Evolutionary conservation across 169 alveolate genomes (phyloP), one percentile per base, ranked within the genome.

Genomic region (Babesia bovis): DNA sequence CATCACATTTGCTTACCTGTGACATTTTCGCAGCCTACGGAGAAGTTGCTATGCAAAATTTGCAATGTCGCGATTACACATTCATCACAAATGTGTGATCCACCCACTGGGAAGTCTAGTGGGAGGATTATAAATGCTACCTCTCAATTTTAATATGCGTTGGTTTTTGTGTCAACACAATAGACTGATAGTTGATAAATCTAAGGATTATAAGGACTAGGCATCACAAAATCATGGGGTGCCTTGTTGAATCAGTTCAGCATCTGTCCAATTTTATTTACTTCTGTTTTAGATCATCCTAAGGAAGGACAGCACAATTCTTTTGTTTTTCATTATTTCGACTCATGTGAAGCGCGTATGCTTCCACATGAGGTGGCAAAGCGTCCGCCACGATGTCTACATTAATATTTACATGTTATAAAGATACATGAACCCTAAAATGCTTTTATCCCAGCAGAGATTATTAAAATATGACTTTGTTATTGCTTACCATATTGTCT

Each of bases 161-260:
- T 12, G 26, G 19, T 47, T 17, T 17, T 19, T 12, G 26, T 5
- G 55, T 47, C 19, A 17, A 1, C 1, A n/a, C 66, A 30, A n/a
- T 44, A 13, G 26, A 33, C 40, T 30, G 19, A 1, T 30, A 35
- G 33, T 9, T 26, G 49, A 32, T 33, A 30, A 33, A 25, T 23
- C 49, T 21, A 10, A 30, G 66, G 49, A 56, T 56, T 26, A 33
- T 35, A 1, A 9, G 47, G 3, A 33, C 25, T 5, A 15, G 33
- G 49, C 66, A 56, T 56, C 66, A 56, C 66, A 56, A 56, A 56
- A 21, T 56, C 45, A 56, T 56, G 66, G 66, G 66, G 66, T 35
- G 21, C 40, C 10, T 15, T 19, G 6, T 47, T 47, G 7, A 17
- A 12, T 26, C 7, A 47, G 7, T 47, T 47, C 55, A 17, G 17